Conservation (phyloP, 2,329 filamentous ascomycete genomes). For the Sclerotinia spermophila region DNA sequence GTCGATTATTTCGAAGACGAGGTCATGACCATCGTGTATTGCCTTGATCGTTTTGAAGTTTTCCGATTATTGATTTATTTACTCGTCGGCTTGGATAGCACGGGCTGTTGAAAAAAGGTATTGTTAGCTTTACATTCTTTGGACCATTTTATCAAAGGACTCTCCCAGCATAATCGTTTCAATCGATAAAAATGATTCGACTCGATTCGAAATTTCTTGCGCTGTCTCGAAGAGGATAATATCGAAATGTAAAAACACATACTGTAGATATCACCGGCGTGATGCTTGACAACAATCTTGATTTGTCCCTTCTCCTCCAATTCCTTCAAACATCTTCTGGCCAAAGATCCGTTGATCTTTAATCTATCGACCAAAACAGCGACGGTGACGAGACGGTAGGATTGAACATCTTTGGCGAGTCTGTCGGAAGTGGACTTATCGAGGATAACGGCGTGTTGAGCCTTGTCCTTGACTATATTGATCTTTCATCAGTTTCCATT, state of each 20-base stretch:
- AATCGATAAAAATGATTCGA: background rate
- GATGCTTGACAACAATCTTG: conserved; percentile 95
- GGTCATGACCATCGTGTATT: conserved; percentile 16
- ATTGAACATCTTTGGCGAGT: conserved; percentile 99
- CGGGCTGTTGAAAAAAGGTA: conserved; percentile 46
- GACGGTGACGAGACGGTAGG: conserved; percentile 98
- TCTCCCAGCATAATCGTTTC: too few relatives aligned
- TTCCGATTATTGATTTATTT: conserved; percentile 27
- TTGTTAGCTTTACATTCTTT: conserved; percentile 7
- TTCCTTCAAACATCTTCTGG: conserved; percentile 82
- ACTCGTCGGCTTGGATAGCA: conserved; percentile 53
- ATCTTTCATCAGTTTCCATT: conserved; percentile 11
- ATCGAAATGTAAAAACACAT: conserved; percentile 37
- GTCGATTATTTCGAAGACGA: conserved; percentile 15
- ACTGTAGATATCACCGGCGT: conserved; percentile 99
- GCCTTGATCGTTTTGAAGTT: conserved; percentile 11
- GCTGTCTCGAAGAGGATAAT: background rate
- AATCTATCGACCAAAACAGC: conserved; percentile 98
- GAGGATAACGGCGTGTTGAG: conserved; percentile 97
- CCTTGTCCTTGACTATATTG: conserved; percentile 97
- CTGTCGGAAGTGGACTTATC: conserved; percentile 97
- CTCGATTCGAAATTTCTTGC: background rate
- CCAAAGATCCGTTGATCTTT: conserved; percentile 99
- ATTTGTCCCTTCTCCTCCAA: conserved; percentile 98
- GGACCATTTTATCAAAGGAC: too few relatives aligned